Conservation (phyloP, 768 basidiomycete species). For the Amanita fuliginea region DNA sequence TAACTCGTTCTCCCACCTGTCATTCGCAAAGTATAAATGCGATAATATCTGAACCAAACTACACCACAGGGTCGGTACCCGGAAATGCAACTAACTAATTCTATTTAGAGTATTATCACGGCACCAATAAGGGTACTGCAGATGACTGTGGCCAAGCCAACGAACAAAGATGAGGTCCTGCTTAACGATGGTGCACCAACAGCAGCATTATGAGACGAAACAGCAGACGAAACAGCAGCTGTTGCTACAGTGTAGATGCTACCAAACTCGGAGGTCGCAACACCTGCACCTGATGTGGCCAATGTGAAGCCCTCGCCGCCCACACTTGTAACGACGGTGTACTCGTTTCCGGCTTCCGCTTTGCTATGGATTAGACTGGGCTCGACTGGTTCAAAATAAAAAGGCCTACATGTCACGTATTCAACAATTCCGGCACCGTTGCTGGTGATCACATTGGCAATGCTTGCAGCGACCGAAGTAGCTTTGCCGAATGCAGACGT, state of each 20-base stretch:
- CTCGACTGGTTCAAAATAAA: neutral
- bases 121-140: conserved; percentile 30
- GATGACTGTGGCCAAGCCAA: conserved; percentile 25
- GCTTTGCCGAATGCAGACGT: conserved; percentile 13
- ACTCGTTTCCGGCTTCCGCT: conserved; percentile 44
- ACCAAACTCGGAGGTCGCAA: conserved; percentile 41
- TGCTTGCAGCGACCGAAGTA: conserved; percentile 9
- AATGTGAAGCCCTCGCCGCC: conserved; percentile 55
- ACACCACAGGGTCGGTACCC: neutral
- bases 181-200: conserved; percentile 13
- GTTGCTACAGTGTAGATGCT: conserved; percentile 42
- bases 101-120: conserved; percentile 21
- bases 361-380: conserved; percentile 6
- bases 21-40: neutral
- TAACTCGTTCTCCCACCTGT: neutral
- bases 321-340: conserved; percentile 45
- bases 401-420: conserved; percentile 30
- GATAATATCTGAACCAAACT: neutral
- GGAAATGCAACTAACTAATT: neutral
- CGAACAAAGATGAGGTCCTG: conserved; percentile 18
- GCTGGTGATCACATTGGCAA: conserved; percentile 20
- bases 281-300: conserved; percentile 29
- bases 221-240: conserved; percentile 15
- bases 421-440: conserved; percentile 21
- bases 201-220: conserved; percentile 15